A percentile compares a stretch with the other conserved stretches of the same genome.
These are phyloP conservation scores for Quercus berberidifolia DNA, from an alignment of 306 rosid genomes.

Conservation along the genomic window DNA sequence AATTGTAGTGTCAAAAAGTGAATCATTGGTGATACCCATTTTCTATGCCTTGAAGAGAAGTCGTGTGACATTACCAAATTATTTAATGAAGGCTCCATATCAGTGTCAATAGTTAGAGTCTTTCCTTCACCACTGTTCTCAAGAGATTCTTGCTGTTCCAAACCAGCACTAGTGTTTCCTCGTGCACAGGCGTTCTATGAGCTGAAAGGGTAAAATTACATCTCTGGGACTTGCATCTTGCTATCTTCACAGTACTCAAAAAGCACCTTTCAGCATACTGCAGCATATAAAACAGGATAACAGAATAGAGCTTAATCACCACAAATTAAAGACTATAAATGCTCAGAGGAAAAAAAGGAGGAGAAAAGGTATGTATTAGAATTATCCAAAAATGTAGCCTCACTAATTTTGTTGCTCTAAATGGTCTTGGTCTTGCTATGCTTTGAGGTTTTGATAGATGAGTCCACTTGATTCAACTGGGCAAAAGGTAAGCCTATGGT, in stretches of 20 bases:
- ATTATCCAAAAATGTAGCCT: background rate
- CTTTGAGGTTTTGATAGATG: too few species aligned
- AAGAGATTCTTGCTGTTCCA: conserved; percentile 53
- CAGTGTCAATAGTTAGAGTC: conserved; percentile 22
- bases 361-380: background rate
- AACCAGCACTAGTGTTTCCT: conserved; percentile 56
- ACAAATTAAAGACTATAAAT: background rate
- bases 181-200: conserved; percentile 46
- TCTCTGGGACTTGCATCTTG: conserved; percentile 54
- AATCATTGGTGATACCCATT: too few species aligned
- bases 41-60: too few species aligned
- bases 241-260: conserved; percentile 56
- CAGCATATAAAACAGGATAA: conserved; percentile 3
- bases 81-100: background rate
- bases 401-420: background rate
- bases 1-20: too few species aligned
- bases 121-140: conserved; percentile 65
- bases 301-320: background rate
- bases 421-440: too few species aligned
- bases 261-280: conserved; percentile 42
- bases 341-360: background rate
- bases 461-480: too few species aligned
- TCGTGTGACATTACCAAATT: background rate
- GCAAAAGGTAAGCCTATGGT: too few species aligned
- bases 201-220: conserved; percentile 29